Conservation (phyloP, 1,284 basidiomycete species). For the Ganoderma lucidum region DNA sequence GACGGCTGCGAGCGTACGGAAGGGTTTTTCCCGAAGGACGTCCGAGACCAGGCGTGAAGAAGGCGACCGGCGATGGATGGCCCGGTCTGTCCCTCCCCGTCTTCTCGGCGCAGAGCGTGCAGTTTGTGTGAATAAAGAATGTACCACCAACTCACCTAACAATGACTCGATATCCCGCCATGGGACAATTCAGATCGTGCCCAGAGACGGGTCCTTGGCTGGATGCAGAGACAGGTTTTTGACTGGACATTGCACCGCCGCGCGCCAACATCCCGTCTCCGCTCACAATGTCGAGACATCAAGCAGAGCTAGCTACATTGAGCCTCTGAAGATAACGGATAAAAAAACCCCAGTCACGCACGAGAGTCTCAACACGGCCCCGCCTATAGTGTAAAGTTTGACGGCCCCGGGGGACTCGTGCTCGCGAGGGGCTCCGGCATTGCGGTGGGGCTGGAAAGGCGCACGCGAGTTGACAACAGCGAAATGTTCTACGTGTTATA, state of each 20-base stretch:
- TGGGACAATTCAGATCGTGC: neutral
- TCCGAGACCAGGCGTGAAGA: constrained; percentile 8
- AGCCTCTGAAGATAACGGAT: neutral
- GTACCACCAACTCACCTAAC: neutral
- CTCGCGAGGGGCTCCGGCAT: neutral
- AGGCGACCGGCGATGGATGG: neutral
- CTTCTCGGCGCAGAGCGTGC: neutral
- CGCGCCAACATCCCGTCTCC: neutral
- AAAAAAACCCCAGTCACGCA: neutral
- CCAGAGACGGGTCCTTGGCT: neutral
- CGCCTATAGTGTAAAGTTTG: neutral
- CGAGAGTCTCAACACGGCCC: neutral
- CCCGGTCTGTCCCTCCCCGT: neutral
- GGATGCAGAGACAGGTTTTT: neutral
- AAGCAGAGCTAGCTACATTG: neutral
- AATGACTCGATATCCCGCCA: neutral
- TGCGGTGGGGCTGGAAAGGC: neutral
- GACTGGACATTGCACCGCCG: neutral
- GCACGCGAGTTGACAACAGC: neutral
- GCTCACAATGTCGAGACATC: neutral
- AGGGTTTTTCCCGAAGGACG: constrained; percentile 21
- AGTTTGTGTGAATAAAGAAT: neutral
- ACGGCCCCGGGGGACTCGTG: neutral
- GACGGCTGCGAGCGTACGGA: constrained; percentile 16
- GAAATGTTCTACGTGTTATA: neutral